A percentile compares a stretch with the other conserved stretches of the same genome.
phyloP scores from a whole-genome alignment of 495 filamentous ascomycete species.

The Friedmanniomyces simplex region DNA sequence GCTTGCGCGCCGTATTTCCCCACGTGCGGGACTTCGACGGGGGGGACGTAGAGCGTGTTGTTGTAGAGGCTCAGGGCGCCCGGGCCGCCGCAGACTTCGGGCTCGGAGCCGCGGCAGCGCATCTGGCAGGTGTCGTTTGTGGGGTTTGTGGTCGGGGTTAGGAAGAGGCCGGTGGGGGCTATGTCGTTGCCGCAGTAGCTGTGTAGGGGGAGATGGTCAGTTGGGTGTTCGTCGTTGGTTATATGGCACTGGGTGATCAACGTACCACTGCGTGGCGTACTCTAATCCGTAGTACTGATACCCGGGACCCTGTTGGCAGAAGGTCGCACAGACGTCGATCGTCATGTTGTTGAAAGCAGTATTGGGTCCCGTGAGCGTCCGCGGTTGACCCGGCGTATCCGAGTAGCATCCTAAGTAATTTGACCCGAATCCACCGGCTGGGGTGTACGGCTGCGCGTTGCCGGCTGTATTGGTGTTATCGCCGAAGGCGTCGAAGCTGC shows the following conservation, averaged over 20 bases:
- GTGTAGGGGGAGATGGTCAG: not conserved
- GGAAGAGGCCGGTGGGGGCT: not conserved
- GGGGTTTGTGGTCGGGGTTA: constrained; percentile 8
- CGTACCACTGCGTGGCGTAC: constrained; percentile 10
- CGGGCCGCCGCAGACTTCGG: constrained; percentile 18
- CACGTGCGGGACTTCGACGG: not conserved
- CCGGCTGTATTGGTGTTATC: constrained; percentile 9
- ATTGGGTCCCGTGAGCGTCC: constrained; percentile 1
- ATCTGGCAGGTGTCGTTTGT: constrained; percentile 13
- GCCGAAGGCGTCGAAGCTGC: constrained; percentile 6
- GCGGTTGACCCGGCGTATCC: constrained; percentile 1
- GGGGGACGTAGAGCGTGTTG: constrained; percentile 13
- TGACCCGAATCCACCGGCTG: constrained; percentile 9
- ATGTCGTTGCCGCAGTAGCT: constrained; percentile 21
- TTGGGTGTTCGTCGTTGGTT: not conserved
- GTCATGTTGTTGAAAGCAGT: constrained; percentile 15
- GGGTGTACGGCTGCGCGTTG: constrained; percentile 11
- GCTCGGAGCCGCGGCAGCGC: constrained; percentile 8
- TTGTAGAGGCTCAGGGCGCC: constrained; percentile 12
- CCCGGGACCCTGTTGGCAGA: constrained; percentile 8
- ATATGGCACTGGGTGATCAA: too few species aligned
- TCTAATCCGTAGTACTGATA: constrained; percentile 20
- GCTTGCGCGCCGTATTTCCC: constrained; percentile 11
- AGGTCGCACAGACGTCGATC: constrained; percentile 9
- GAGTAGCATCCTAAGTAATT: constrained; percentile 21